phyloP scores from a whole-genome alignment of 176 grass and related monocot species.

The Alopecurus myosuroides region DNA sequence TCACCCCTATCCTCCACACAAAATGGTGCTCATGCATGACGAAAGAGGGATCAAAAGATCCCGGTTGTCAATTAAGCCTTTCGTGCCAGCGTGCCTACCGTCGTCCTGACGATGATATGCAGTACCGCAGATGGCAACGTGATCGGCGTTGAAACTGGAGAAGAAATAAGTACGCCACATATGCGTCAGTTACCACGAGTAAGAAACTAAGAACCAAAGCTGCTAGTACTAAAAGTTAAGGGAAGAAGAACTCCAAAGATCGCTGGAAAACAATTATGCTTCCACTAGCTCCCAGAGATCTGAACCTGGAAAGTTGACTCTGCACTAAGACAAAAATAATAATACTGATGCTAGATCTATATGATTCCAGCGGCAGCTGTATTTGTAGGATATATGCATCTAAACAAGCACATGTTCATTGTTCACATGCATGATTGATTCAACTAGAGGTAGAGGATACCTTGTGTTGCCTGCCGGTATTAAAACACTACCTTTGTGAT shows the following conservation, averaged over 20 bases:
- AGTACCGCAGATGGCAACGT: neutral
- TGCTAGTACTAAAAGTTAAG: too few species aligned
- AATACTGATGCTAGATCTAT: neutral
- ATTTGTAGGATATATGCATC: neutral
- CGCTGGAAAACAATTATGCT: neutral
- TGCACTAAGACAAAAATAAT: neutral
- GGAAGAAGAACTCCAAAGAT: too few species aligned
- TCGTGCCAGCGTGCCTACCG: neutral
- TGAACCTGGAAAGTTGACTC: neutral
- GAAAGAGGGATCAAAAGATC: neutral
- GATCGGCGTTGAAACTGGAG: neutral
- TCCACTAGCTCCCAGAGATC: neutral
- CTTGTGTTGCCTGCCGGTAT: neutral
- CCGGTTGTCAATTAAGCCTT: neutral
- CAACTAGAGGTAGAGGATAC: neutral
- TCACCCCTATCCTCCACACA: neutral
- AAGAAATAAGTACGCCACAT: neutral
- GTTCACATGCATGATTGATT: conserved; percentile 6
- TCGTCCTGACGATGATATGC: neutral
- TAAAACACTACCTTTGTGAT: neutral
- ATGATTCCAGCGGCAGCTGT: neutral
- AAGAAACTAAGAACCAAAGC: neutral
- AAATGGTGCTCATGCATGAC: neutral
- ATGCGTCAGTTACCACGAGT: neutral
- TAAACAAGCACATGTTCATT: neutral